phyloP scores from a whole-genome alignment of 306 rosid genomes.

The Quercus alba region DNA sequence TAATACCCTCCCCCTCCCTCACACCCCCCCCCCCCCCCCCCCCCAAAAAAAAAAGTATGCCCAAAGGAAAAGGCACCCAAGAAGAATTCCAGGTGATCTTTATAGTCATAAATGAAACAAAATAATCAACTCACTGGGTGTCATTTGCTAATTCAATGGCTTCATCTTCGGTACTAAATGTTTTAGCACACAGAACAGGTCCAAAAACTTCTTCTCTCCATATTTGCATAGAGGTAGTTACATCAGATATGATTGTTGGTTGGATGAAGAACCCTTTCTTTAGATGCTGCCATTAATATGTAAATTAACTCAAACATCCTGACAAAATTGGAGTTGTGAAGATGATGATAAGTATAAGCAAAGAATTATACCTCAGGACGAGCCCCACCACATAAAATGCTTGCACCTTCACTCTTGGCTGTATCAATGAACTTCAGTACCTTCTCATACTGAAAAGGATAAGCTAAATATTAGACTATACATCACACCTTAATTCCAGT shows the following conservation, averaged over 20 bases:
- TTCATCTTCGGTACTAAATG: conserved; percentile 86
- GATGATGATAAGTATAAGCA: conserved; percentile 7
- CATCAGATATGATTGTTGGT: conserved; percentile 76
- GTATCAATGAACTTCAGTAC: conserved; percentile 73
- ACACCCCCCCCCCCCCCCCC: accelerated
- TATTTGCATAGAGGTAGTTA: conserved; percentile 89
- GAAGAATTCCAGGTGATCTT: background rate
- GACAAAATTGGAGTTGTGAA: conserved; percentile 6
- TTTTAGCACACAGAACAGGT: conserved; percentile 93
- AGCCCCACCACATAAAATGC: conserved; percentile 74
- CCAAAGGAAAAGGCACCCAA: background rate
- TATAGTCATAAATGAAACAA: conserved; percentile 1
- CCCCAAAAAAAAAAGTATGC: background rate
- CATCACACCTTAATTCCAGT: conserved; percentile 15
- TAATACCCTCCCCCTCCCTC: no score
- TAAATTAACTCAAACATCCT: background rate
- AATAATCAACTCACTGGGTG: conserved; percentile 53
- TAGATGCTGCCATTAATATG: conserved; percentile 66
- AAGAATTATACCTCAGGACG: conserved; percentile 83
- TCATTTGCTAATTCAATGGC: conserved; percentile 90
- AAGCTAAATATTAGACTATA: conserved; percentile 32
- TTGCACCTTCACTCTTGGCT: conserved; percentile 93
- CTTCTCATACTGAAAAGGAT: conserved; percentile 73
- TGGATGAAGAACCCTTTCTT: conserved; percentile 79
- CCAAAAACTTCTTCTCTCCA: conserved; percentile 98